Percentiles rank a stretch among this genome's conserved stretches.
Evolutionary conservation across 2,329 filamentous ascomycete genomes (phyloP).

Genomic region (Cladophialophora exuberans): DNA sequence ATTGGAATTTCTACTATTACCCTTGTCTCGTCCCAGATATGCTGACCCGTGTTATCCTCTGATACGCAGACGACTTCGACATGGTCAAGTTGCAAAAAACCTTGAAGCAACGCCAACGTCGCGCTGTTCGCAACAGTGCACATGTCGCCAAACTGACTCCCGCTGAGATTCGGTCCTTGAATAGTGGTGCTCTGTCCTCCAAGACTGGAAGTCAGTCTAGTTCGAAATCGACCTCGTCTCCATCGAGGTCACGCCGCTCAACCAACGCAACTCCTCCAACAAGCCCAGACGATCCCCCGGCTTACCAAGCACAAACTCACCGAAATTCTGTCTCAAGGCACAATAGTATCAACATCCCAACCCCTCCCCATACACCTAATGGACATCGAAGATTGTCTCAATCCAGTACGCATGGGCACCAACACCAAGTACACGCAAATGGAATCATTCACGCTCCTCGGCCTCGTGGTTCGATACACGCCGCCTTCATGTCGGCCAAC

Average conservation of each 20-base stretch:
- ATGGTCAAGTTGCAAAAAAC: conserved; percentile 34
- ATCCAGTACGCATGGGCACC: conserved; percentile 24
- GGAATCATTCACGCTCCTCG: conserved; percentile 29
- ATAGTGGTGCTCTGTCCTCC: conserved; percentile 28
- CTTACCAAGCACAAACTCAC: conserved; percentile 8
- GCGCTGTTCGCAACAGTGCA: conserved; percentile 23
- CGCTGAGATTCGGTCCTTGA: conserved; percentile 34
- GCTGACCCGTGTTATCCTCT: conserved; percentile 14
- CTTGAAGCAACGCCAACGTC: conserved; percentile 31
- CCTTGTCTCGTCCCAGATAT: conserved; percentile 19
- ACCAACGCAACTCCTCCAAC: conserved; percentile 28
- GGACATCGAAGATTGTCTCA: conserved; percentile 24
- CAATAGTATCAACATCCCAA: conserved; percentile 24
- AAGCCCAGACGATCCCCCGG: conserved; percentile 23
- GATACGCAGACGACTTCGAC: conserved; percentile 31
- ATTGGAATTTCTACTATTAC: conserved; percentile 4
- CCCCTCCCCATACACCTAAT: conserved; percentile 27
- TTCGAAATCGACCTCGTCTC: conserved; percentile 21
- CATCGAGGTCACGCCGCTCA: conserved; percentile 18
- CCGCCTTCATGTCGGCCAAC: conserved; percentile 25
- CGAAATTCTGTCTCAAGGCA: conserved; percentile 19
- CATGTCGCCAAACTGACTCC: conserved; percentile 33
- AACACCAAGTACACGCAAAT: conserved; percentile 15
- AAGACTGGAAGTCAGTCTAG: conserved; percentile 28
- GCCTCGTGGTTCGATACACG: conserved; percentile 27